Evolutionary conservation across 768 basidiomycete species (phyloP), one percentile per base, ranked within the genome.

Genomic region (Lactifluus volemus): DNA sequence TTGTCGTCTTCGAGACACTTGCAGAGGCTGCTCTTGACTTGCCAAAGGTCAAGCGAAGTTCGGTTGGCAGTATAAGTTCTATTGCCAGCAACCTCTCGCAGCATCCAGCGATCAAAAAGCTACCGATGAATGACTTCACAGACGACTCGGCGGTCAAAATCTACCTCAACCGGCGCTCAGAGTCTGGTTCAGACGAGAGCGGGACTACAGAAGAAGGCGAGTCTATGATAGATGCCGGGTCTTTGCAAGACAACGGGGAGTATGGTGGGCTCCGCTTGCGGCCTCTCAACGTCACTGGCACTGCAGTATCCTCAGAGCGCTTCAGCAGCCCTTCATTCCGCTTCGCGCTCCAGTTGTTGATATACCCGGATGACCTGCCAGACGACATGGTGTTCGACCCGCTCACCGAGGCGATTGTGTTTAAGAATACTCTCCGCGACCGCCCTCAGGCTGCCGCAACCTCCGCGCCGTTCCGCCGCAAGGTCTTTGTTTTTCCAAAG

Each of bases 101-200:
- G 83, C 92, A 98, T 69, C 95, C 96, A 17, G 95, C 97, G 15
- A 99, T 98, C 73, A 86, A 84, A 69, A 91, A 89, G 70, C 76
- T 98, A 44, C 84, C 89, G 49, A 96, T 97, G 92, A 97, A 95
- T 68, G 97, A 98, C 70, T 98, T 95, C 70, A 90, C 90, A 47
- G 97, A 99, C 67, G 97, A 98, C 70, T 93, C 94, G 4, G 86
- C 88, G 0, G 95, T 98, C 74, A 98, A 98, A 73, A 89, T 98
- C 73, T 99, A 97, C 73, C 73, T 98, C 64, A 93, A 98, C 71
- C 78, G 90, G 56, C 76, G 80, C 30, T 68, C 73, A 5, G 68
- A 67, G 8, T 70, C 71, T 15, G 73, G 63, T 1, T 49, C 49
- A 1, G 79, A 79, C 48, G 80, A 80, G 54, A 78, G 73, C 53